Percentiles rank a stretch among this genome's conserved stretches.
Conservation (phyloP, 345 rosid species). For the Lepidium sativum region DNA sequence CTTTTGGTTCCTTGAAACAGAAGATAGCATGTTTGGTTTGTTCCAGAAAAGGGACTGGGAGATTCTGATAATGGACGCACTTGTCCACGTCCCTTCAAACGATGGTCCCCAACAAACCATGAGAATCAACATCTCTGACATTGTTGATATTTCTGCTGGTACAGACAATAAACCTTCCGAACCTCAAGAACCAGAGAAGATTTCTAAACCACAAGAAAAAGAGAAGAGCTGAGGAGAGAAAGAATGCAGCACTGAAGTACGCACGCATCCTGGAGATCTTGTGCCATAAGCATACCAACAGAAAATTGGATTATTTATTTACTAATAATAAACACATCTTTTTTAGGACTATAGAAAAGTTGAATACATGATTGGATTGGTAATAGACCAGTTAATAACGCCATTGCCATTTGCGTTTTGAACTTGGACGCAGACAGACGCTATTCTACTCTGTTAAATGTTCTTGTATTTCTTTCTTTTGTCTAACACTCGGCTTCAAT, state of each 20-base stretch:
- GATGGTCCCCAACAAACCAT: slow-evolving; percentile 57
- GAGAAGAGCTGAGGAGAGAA: slow-evolving; percentile 22
- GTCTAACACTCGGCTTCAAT: background rate
- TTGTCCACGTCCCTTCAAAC: slow-evolving; percentile 64
- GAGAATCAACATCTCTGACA: slow-evolving; percentile 46
- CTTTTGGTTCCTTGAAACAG: slow-evolving; percentile 15
- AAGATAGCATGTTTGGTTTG: slow-evolving; percentile 35
- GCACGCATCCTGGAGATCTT: background rate
- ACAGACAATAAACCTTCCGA: slow-evolving; percentile 27
- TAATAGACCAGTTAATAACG: background rate
- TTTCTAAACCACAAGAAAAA: slow-evolving; percentile 16
- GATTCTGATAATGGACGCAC: slow-evolving; percentile 82
- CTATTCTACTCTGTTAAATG: background rate
- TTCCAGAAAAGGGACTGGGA: slow-evolving; percentile 67
- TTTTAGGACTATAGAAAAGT: slow-evolving; percentile 5
- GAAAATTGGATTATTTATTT: background rate
- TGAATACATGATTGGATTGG: background rate
- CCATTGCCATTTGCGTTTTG: background rate
- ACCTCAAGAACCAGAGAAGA: slow-evolving; percentile 25
- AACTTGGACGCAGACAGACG: background rate
- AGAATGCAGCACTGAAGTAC: background rate
- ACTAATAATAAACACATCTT: slow-evolving; percentile 2
- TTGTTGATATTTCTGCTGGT: slow-evolving; percentile 28
- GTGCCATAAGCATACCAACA: background rate
- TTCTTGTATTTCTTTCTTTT: background rate